Evolutionary conservation across 768 basidiomycete species (phyloP), one percentile per base, ranked within the genome.

Genomic region (Flagelloscypha sp.): DNA sequence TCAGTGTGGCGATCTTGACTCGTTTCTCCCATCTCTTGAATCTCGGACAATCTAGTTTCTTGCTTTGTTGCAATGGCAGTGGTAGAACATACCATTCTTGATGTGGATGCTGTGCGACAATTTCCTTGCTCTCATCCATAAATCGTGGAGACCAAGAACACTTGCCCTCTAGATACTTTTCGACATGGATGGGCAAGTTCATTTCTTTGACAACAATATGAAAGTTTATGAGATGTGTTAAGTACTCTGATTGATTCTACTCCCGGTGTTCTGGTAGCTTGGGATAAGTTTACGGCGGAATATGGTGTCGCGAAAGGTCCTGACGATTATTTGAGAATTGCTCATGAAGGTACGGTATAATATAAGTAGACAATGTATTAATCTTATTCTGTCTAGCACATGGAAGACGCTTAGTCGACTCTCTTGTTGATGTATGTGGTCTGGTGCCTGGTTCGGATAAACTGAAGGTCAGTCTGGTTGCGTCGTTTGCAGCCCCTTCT

Each of bases 181-280:
- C 32, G 56, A 58, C 38, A 58, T 56, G 53, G 56, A 58, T 37
- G 55, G 55, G 54, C 51, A 31, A 37, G 40, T 27, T 46, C 16
- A 37, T 38, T 30, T 15, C 38, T 6, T 7, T 25, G 25, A 21
- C 34, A 37, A 17, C 24, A 17, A n/a, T 18, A 16, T 35, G 35
- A 41, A 35, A 9, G 30, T 35, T 30, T 36, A 25, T 33, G 36
- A 27, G 22, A 28, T 34, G 37, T 35, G 30, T 21, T 9, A 48
- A 84, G 81, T 27, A 85, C 81, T 5, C 67, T 82, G 40, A 73
- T 83, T 49, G 85, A 89, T 58, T 87, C 85, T 2, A 89, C 86
- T 4, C 84, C 84, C 1, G 88, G 86, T 4, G 81, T 89, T n/a
- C 44, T 76, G 33, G 70, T 70, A 40, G 81, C 84, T 6, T 92